Evolutionary conservation across 768 basidiomycete species (phyloP), one percentile per base, ranked within the genome.

Genomic region (Paxillus involutus): DNA sequence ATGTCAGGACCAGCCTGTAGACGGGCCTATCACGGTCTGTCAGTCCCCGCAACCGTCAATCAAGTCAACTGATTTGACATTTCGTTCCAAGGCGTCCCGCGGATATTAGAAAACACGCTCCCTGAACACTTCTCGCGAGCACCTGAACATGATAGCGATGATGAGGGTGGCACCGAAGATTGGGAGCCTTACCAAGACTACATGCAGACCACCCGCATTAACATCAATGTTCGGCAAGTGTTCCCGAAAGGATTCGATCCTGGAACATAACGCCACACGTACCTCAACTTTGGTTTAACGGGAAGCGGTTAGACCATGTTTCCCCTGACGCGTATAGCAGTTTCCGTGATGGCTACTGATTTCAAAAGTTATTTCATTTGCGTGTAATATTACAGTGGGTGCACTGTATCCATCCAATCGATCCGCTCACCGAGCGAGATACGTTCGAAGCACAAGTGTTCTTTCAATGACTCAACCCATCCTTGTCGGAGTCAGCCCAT

Each of bases 1-100:
- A 97, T 99, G 94, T 90, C 91, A 1, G 96, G 97, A 0, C 86
- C 86, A 9, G 75, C 75, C 21, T 91, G 93, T 60, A 79, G 95
- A 51, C 76, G 93, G 36, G 89, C 88, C n/a, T 98, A 91, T 67
- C 96, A 99, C 61, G 96, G 95, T 88, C 24, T n/a, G 81, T 71
- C 17, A 4, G 37, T 47, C 49, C 39, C 5, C 14, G n/a, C 46
- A 35, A 36, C 33, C 9, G 0, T 11, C 0, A n/a, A 14, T 1
- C 14, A 6, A 44, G 41, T 49, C 17, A 52, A 17, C 6, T 40
- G 24, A 52, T 30, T 19, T 5, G 12, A 37, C 44, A 6, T 37
- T 13, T 39, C 33, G 21, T 3, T 26, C 26, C 16, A 14, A 92
- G 91, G 91, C 13, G 84, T 98, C 3, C 96, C 96, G 2, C 80